These are phyloP conservation scores for Leccinum boreale DNA, from an alignment of 768 basidiomycete genomes.

Conservation along the genomic window DNA sequence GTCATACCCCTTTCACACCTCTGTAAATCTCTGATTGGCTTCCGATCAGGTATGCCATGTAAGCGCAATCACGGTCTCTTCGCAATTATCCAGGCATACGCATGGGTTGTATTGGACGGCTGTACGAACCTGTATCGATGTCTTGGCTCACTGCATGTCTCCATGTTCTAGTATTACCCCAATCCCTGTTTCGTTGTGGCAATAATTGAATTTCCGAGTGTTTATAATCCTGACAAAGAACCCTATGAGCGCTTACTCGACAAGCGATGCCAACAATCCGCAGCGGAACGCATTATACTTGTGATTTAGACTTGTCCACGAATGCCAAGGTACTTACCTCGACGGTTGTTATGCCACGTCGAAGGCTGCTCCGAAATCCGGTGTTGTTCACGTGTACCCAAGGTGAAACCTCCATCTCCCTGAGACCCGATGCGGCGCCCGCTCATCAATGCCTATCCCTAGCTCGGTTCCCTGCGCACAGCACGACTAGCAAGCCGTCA, in stretches of 20 bases:
- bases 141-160: constrained; percentile 30
- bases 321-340: not conserved
- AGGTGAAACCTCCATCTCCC: not conserved
- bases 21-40: not conserved
- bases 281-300: not conserved
- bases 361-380: not conserved
- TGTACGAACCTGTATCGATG: constrained; percentile 34
- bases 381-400: not conserved
- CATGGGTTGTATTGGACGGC: constrained; percentile 31
- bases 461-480: constrained; percentile 1
- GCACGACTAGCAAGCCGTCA: not conserved
- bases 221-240: constrained; percentile 8
- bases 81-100: constrained; percentile 20
- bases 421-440: constrained; percentile 3
- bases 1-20: constrained; percentile 25
- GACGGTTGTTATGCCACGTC: not conserved
- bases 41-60: constrained; percentile 49
- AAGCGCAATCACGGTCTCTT: constrained; percentile 29
- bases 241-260: not conserved
- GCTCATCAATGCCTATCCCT: not conserved
- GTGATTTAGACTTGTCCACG: not conserved
- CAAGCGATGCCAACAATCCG: not conserved
- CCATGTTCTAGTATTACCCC: constrained; percentile 33
- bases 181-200: constrained; percentile 15
- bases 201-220: constrained; percentile 15